These are phyloP conservation scores for Mollisiaceae sp. DNA, from an alignment of 2,329 filamentous ascomycete genomes.

Conservation along the genomic window DNA sequence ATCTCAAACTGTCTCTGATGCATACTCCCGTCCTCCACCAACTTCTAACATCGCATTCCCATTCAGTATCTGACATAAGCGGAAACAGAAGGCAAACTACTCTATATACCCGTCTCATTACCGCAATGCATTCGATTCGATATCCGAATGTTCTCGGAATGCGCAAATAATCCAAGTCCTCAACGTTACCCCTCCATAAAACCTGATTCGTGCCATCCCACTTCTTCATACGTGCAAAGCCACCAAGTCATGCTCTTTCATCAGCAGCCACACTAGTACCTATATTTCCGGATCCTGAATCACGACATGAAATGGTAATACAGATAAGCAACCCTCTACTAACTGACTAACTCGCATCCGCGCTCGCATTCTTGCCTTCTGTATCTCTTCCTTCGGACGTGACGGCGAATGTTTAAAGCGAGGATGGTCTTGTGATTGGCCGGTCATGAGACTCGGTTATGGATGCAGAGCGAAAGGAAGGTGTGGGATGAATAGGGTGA, in stretches of 20 bases:
- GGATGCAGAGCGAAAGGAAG: background rate
- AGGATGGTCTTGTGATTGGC: background rate
- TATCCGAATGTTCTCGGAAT: background rate
- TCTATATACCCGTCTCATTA: background rate
- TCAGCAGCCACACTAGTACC: background rate
- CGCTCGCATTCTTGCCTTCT: background rate
- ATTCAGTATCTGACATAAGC: background rate
- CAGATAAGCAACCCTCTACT: background rate
- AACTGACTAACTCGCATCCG: background rate
- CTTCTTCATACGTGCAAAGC: background rate
- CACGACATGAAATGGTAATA: background rate
- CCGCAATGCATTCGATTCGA: background rate
- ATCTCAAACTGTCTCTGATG: background rate
- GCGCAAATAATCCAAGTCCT: background rate
- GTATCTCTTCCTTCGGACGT: background rate
- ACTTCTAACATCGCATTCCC: background rate
- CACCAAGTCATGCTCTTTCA: background rate
- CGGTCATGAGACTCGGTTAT: conserved; percentile 6
- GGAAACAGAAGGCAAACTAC: background rate
- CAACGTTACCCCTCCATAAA: background rate
- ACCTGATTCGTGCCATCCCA: background rate
- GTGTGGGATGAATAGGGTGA: background rate
- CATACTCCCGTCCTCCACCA: background rate
- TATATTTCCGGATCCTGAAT: no score
- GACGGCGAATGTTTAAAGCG: background rate